phyloP scores from a whole-genome alignment of 805 yeast genomes.

The Ogataea dorogensis region DNA sequence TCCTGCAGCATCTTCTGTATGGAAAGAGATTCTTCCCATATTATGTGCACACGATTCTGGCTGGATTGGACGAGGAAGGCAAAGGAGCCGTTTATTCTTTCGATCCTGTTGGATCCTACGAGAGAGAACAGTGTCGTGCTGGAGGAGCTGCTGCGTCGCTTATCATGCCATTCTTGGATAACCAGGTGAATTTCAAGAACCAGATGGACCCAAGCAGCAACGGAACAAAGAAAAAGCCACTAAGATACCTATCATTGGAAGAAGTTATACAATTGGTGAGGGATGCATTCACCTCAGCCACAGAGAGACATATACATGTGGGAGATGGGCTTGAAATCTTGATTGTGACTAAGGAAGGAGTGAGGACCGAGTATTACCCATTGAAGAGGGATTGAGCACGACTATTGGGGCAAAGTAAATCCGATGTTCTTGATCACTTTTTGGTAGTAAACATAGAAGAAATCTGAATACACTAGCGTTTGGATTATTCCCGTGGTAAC shows the following conservation, averaged over 20 bases:
- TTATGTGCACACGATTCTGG: slow-evolving; percentile 91
- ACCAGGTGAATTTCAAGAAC: slow-evolving; percentile 94
- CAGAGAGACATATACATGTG: slow-evolving; percentile 97
- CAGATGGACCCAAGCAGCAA: slow-evolving; percentile 79
- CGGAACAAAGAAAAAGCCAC: slow-evolving; percentile 60
- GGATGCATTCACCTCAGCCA: slow-evolving; percentile 94
- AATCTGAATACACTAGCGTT: slow-evolving; percentile 87
- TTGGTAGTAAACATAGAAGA: slow-evolving; percentile 87
- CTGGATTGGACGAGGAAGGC: slow-evolving; percentile 90
- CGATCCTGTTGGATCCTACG: slow-evolving; percentile 98
- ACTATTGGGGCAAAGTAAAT: slow-evolving; percentile 52
- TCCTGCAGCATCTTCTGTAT: slow-evolving; percentile 84
- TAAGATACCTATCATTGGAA: slow-evolving; percentile 68
- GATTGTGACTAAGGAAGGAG: slow-evolving; percentile 92
- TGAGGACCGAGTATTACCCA: slow-evolving; percentile 76
- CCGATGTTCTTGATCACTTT: slow-evolving; percentile 76
- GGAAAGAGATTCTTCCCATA: slow-evolving; percentile 96
- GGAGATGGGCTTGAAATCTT: slow-evolving; percentile 94
- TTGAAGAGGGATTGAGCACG: slow-evolving; percentile 73
- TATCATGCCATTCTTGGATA: slow-evolving; percentile 96
- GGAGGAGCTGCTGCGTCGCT: slow-evolving; percentile 97
- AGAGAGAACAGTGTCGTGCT: slow-evolving; percentile 95
- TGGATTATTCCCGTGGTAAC: slow-evolving; percentile 81
- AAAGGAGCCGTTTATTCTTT: slow-evolving; percentile 93
- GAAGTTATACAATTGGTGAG: slow-evolving; percentile 85